Percentiles rank a stretch among this genome's conserved stretches.
These are phyloP conservation scores for Gigaspora rosea DNA, from an alignment of 192 early-diverging fungal species.

Conservation along the genomic window DNA sequence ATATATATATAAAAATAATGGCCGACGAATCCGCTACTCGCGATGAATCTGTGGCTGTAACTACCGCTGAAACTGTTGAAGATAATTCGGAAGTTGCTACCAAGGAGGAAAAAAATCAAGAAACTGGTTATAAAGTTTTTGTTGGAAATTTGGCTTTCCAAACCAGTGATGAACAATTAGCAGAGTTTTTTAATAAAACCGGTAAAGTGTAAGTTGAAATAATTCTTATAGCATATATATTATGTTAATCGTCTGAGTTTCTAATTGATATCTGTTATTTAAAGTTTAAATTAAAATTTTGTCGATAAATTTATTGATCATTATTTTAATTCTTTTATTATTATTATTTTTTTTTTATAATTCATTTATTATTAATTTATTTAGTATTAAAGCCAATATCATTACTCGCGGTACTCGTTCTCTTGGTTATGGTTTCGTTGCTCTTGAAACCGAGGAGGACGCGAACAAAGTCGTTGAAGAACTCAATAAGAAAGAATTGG, in stretches of 20 bases:
- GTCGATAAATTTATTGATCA: slow-evolving; percentile 2
- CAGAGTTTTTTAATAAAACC: slow-evolving; percentile 69
- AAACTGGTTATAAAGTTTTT: slow-evolving; percentile 80
- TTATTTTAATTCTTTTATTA: not conserved
- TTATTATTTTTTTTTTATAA: not conserved
- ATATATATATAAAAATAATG: not conserved
- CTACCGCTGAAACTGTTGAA: not conserved
- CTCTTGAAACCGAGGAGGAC: slow-evolving; percentile 71
- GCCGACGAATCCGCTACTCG: not conserved
- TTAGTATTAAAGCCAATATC: slow-evolving; percentile 73
- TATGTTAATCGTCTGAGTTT: not conserved
- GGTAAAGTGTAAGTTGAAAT: slow-evolving; percentile 73
- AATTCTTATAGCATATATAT: not conserved
- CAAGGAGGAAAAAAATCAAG: slow-evolving; percentile 28
- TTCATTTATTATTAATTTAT: not conserved
- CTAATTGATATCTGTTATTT: not conserved
- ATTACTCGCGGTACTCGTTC: slow-evolving; percentile 81
- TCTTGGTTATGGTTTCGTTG: slow-evolving; percentile 93
- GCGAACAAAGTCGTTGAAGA: slow-evolving; percentile 71
- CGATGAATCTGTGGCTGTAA: not conserved
- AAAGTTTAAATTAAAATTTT: no score
- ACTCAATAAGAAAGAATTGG: slow-evolving; percentile 81
- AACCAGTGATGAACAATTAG: slow-evolving; percentile 79
- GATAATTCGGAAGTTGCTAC: not conserved
- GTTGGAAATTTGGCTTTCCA: slow-evolving; percentile 93